These are phyloP conservation scores for Thelephora ganbajun DNA, from an alignment of 768 basidiomycete species.

Conservation along the genomic window DNA sequence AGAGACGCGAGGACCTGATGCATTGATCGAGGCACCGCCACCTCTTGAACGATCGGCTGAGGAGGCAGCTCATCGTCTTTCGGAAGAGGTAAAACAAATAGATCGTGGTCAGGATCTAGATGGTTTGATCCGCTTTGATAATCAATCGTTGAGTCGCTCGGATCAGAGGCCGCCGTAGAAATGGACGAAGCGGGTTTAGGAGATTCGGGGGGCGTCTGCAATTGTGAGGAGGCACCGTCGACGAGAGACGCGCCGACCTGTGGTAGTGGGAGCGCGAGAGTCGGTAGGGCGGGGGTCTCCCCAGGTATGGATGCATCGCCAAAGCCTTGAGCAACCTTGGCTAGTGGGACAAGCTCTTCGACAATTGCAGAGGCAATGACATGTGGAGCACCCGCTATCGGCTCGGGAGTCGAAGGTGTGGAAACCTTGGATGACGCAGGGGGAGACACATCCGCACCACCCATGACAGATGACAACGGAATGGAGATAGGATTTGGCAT, in stretches of 20 bases:
- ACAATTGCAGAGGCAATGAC: too few relatives aligned
- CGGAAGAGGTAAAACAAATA: background rate
- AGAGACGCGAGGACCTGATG: constrained; percentile 4
- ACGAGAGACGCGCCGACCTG: background rate
- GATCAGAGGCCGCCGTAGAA: background rate
- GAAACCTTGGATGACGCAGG: too few relatives aligned
- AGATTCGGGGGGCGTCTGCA: background rate
- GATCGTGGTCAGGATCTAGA: too few relatives aligned
- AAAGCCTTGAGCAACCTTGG: too few relatives aligned
- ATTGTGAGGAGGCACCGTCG: background rate
- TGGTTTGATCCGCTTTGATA: background rate
- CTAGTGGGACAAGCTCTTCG: too few relatives aligned
- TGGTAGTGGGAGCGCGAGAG: background rate
- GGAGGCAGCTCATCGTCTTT: background rate
- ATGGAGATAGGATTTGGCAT: too few relatives aligned
- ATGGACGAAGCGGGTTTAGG: background rate
- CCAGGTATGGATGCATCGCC: too few relatives aligned
- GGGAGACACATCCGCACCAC: too few relatives aligned
- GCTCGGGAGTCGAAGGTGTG: too few relatives aligned
- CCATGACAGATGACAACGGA: too few relatives aligned
- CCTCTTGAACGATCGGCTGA: background rate
- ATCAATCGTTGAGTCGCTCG: background rate
- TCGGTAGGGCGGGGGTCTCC: too few relatives aligned
- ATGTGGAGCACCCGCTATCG: too few relatives aligned
- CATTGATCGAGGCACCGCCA: background rate